Percentiles rank a stretch among this genome's conserved stretches.
phyloP scores from a whole-genome alignment of 2,329 filamentous ascomycete genomes.

The Calonectria hawksworthii region DNA sequence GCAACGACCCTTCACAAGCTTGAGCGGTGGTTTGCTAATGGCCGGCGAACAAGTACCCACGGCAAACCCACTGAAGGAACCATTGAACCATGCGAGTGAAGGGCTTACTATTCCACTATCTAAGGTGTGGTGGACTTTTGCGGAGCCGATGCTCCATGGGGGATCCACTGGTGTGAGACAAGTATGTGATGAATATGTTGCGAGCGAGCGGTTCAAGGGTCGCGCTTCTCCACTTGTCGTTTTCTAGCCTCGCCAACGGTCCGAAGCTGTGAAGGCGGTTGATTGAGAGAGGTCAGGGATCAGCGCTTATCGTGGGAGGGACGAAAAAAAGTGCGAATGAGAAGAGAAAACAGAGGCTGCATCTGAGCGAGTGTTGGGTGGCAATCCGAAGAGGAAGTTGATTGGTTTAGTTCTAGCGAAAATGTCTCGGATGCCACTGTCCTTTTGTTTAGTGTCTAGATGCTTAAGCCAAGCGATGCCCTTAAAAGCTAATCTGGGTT shows the following conservation, averaged over 20 bases:
- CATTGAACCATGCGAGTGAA: neutral
- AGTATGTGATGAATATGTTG: slow-evolving; percentile 3
- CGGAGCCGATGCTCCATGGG: slow-evolving; percentile 46
- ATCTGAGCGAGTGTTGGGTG: neutral
- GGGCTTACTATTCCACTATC: slow-evolving; percentile 12
- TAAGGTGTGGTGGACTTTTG: slow-evolving; percentile 14
- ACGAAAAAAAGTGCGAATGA: neutral
- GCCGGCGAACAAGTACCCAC: neutral
- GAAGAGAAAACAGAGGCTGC: neutral
- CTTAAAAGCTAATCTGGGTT: slow-evolving; percentile 3
- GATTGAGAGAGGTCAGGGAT: neutral
- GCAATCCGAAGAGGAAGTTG: too few species aligned
- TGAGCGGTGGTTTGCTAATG: slow-evolving; percentile 4
- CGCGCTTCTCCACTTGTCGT: slow-evolving; percentile 5
- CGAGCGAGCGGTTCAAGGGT: slow-evolving; percentile 1
- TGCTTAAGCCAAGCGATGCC: neutral
- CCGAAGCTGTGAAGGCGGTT: neutral
- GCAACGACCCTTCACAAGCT: neutral
- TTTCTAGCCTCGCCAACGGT: slow-evolving; percentile 10
- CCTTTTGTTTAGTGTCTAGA: neutral
- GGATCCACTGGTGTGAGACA: slow-evolving; percentile 16
- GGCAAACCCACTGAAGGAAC: neutral
- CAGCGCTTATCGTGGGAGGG: neutral
- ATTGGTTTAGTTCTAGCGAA: neutral
- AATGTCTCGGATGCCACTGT: neutral